Base-by-base conservation (phyloP, 495 filamentous ascomycete genomes). In the Penicillium cataractarum region DNA sequence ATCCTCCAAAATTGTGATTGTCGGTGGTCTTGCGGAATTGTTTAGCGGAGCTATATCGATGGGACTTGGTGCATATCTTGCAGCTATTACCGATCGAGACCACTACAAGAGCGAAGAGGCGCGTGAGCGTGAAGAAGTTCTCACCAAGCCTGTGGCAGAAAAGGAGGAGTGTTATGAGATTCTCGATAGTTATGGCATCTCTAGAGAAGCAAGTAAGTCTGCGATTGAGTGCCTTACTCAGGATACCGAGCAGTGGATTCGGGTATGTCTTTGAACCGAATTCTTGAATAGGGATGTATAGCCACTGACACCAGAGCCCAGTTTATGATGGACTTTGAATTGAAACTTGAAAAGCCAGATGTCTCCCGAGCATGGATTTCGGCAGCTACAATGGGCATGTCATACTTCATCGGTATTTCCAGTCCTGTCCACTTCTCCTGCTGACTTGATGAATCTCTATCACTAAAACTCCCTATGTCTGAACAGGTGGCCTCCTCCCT, bases 11-110 rank as follows among this genome's bases (percentile, higher is more conserved):
- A 82, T 89, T n/a, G 88, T 90, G 63, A 83, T 91, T 58, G 83
- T 87, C 61, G 88, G 86, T 17, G 88, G 88, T 4, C 78, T 89
- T 37, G 88, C 88, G 2, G 88, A 91, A 73, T 80, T 90, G 24
- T 83, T 87, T 63, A 84, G 83, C 13, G 87, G 88, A 33, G 82
- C 85, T 27, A 88, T 91, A 61, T 88, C 84, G 19, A 90, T 91
- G 88, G 88, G 88, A 5, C 79, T 91, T 6, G 84, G 88, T 26
- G 88, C 86, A 27, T 91, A 85, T 61, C 59, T 86, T 6, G 80
- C 79, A 9, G 76, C 83, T 13, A 71, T 74, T 12, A 85, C 78
- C 4, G 83, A 86, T 26, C 54, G 69, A 35, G 71, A 80, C 33
- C 78, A 79, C 64, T 84, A 82, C 67, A 67, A 74, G 32, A 67